Evolutionary conservation across 331 rosid genomes (phyloP).

Genomic region (Quercus lobata): DNA sequence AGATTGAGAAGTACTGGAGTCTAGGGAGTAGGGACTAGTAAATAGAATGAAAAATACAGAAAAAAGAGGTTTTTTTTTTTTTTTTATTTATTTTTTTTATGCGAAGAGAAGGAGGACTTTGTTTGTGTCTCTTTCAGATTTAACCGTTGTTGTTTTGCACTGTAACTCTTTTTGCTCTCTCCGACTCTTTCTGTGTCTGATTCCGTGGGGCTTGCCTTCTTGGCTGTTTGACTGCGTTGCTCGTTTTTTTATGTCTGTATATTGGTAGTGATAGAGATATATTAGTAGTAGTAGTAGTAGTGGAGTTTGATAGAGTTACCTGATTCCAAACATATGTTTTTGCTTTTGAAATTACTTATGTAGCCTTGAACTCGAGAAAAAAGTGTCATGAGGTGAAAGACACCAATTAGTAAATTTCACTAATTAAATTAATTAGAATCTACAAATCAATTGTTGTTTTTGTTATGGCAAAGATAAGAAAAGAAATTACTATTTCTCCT

Average conservation of each 20-base stretch:
- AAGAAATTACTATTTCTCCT: no score
- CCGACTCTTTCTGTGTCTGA: background rate
- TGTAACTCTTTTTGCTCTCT: no score
- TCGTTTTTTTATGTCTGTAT: no score
- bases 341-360: background rate
- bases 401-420: no score
- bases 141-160: background rate
- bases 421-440: no score
- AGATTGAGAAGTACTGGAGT: conserved; percentile 15
- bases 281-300: background rate
- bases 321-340: background rate
- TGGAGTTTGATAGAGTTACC: background rate
- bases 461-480: no score
- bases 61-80: no score
- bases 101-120: background rate
- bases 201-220: background rate
- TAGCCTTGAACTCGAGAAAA: background rate
- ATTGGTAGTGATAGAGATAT: background rate
- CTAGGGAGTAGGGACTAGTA: background rate
- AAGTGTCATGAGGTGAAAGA: accelerated
- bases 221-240: background rate
- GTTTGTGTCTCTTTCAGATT: background rate
- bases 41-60: background rate
- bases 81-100: no score
- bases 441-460: no score